These are phyloP conservation scores for Ganoderma lucidum DNA, from an alignment of 1,284 basidiomycete genomes.

Conservation along the genomic window DNA sequence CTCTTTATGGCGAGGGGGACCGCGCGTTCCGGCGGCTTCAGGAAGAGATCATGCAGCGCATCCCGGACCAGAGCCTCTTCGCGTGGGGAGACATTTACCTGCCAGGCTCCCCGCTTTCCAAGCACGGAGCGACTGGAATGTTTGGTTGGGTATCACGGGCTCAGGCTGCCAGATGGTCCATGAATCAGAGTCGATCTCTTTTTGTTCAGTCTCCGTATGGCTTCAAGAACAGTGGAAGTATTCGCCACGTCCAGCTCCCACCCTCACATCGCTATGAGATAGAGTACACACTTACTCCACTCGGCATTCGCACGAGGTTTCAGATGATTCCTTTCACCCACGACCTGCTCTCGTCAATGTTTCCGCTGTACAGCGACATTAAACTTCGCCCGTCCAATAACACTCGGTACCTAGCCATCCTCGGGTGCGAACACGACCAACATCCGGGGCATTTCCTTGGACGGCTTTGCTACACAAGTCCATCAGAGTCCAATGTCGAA, in stretches of 20 bases:
- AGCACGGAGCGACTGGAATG: too few relatives aligned
- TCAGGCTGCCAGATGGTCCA: too few relatives aligned
- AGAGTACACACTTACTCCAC: background rate
- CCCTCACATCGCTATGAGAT: background rate
- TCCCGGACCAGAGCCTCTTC: constrained; percentile 21
- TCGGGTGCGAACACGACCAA: background rate
- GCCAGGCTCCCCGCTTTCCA: background rate
- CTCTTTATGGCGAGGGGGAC: constrained; percentile 9
- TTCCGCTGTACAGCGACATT: too few relatives aligned
- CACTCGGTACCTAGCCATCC: background rate
- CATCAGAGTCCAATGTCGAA: background rate
- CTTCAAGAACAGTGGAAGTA: background rate
- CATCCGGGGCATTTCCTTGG: background rate
- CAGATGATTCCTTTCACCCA: background rate
- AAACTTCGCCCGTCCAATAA: too few relatives aligned
- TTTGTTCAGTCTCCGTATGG: background rate
- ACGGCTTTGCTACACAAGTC: background rate
- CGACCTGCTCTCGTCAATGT: background rate
- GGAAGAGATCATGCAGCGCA: constrained; percentile 20
- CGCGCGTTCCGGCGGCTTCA: constrained; percentile 16
- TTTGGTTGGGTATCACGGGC: too few relatives aligned
- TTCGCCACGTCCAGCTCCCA: background rate
- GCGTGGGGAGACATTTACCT: constrained; percentile 8
- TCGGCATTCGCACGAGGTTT: background rate
- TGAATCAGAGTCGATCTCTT: background rate